Base-by-base conservation (phyloP, 768 basidiomycete genomes). In the Boletus rubroflammeus region DNA sequence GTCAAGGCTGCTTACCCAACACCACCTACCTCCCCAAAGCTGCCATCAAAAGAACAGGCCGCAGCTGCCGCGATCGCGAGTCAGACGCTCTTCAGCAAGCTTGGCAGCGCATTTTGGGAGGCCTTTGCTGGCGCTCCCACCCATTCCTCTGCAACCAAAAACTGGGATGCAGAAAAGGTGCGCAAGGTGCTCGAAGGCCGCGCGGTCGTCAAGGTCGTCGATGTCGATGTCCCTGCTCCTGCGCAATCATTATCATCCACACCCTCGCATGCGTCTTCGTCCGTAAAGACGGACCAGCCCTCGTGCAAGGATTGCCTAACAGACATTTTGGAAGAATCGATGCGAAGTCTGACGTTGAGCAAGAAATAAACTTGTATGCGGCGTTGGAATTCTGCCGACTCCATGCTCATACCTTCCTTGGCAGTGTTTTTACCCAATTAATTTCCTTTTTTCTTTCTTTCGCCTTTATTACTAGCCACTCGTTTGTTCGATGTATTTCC, bases 81-180 rank as follows among this genome's bases (percentile, higher is more conserved):
- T 43, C 85, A 91, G 72, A 93, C 92, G 1, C 72, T 95, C 29
- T 59, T 89, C 48, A 73, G 75, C 63, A 85, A 84, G 64, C 77
- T 94, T 31, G 85, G 88, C 5, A 68, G 75, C 21, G 89, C 91
- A 41, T 93, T 94, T 73, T 90, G 91, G 88, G 90, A 92, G 58
- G 93, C 93, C 15, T 94, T 94, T 71, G 78, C 85, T n/a, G 85
- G 84, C 3, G 60, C 67, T 6, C 51, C 61, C 9, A 2, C 64
- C 34, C 61, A 54, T 63, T 51, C 48, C 13, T 60, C 62, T 43
- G 52, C 62, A 44, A 6, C 65, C 39, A 74, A 71, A 50, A 60
- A 72, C 25, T 80, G 75, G 81, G 89, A 93, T 65, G 78, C 83
- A 55, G 89, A 92, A 51, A 93, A 93, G 72, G 87, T 93, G 1